Percentiles rank a stretch among this genome's conserved stretches.
Conservation (phyloP, 345 rosid species). For the Rhizophora apiculata region DNA sequence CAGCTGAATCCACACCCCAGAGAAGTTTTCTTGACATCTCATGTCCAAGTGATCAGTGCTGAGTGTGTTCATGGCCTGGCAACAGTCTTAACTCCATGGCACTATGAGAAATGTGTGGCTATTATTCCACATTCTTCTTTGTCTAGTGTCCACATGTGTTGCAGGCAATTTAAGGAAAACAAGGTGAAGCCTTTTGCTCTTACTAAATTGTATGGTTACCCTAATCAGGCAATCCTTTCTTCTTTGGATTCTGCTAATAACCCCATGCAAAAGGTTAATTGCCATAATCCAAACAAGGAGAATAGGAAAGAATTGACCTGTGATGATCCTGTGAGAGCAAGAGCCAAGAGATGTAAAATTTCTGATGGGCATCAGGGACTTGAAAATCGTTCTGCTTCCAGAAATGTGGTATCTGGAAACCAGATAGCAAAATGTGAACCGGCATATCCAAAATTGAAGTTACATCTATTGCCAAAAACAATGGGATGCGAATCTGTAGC, state of each 20-base stretch:
- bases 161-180: slow-evolving; percentile 39
- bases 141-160: slow-evolving; percentile 33
- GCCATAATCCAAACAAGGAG: slow-evolving; percentile 9
- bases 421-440: slow-evolving; percentile 7
- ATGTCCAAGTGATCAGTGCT: slow-evolving; percentile 45
- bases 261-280: slow-evolving; percentile 23
- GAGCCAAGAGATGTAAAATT: slow-evolving; percentile 19
- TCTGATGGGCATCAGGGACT: slow-evolving; percentile 7
- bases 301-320: slow-evolving; percentile 17
- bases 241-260: slow-evolving; percentile 13
- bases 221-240: slow-evolving; percentile 39
- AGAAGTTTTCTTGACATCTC: slow-evolving; percentile 44
- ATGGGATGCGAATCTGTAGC: not conserved
- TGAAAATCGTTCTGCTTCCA: slow-evolving; percentile 20
- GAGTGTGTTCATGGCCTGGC: slow-evolving; percentile 42
- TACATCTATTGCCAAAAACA: too few species aligned
- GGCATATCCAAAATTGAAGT: too few species aligned
- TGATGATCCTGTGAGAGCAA: slow-evolving; percentile 11
- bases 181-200: slow-evolving; percentile 44
- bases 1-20: slow-evolving; percentile 29
- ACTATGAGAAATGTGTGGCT: slow-evolving; percentile 35
- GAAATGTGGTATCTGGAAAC: slow-evolving; percentile 10
- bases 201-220: slow-evolving; percentile 45
- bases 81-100: slow-evolving; percentile 40
- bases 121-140: slow-evolving; percentile 12